These are phyloP conservation scores for Castanospermum australe DNA, from an alignment of 306 rosid genomes.

Conservation along the genomic window DNA sequence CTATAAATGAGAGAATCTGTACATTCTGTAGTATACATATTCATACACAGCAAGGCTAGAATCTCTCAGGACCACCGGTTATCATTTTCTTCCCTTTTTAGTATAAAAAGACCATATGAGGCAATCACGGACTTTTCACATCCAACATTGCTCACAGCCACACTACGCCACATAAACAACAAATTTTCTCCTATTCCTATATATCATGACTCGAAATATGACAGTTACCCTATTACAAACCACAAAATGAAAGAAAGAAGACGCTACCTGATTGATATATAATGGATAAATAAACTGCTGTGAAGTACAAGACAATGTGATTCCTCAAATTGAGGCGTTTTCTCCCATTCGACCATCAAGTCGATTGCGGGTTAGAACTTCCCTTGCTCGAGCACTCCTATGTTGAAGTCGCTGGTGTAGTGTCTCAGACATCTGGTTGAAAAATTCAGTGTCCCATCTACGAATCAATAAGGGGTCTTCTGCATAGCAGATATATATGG, in stretches of 20 bases:
- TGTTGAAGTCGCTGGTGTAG: conserved; percentile 92
- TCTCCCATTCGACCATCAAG: conserved; percentile 42
- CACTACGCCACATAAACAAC: not conserved
- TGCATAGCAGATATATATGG: conserved; percentile 94
- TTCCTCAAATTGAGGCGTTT: conserved; percentile 20
- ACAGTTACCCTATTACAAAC: not conserved
- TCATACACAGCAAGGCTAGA: not conserved
- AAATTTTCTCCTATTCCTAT: conserved; percentile 14
- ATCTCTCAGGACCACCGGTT: not conserved
- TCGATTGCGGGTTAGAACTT: conserved; percentile 58
- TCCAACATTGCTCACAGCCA: not conserved
- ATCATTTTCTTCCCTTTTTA: not conserved
- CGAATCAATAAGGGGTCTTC: conserved; percentile 88
- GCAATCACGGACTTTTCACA: not conserved
- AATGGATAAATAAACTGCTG: not conserved
- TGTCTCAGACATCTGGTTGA: conserved; percentile 90
- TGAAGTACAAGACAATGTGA: not conserved
- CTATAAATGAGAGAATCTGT: conserved; percentile 8
- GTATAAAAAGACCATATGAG: not conserved
- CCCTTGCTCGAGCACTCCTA: conserved; percentile 76
- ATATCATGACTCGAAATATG: conserved; percentile 3
- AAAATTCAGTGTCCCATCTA: conserved; percentile 94
- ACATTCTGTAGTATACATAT: conserved; percentile 2
- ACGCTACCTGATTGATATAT: not conserved
- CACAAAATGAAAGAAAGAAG: not conserved